These are phyloP conservation scores for Fusarium cyanostomum DNA, from an alignment of 2,329 filamentous ascomycete species.

Conservation along the genomic window DNA sequence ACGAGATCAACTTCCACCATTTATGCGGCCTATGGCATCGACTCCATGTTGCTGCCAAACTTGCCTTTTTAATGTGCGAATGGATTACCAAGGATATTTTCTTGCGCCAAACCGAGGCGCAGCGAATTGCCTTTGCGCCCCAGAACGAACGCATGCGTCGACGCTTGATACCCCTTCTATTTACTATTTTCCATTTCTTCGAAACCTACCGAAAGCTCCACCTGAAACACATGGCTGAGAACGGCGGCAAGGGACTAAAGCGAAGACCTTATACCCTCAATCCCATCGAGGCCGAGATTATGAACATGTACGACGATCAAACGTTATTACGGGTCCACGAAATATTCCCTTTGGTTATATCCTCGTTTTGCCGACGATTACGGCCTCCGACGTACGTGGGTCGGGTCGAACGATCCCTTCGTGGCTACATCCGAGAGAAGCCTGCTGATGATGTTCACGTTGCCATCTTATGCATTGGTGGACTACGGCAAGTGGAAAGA, in stretches of 20 bases:
- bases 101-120: conserved; percentile 63
- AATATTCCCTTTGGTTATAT: conserved; percentile 70
- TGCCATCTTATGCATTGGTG: conserved; percentile 68
- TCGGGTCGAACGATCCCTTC: conserved; percentile 67
- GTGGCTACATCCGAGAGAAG: conserved; percentile 70
- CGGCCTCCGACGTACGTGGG: conserved; percentile 73
- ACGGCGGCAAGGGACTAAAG: conserved; percentile 61
- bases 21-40: conserved; percentile 73
- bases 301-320: conserved; percentile 72
- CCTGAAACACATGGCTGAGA: conserved; percentile 63
- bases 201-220: conserved; percentile 70
- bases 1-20: conserved; percentile 65
- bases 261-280: conserved; percentile 67
- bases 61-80: conserved; percentile 69
- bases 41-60: conserved; percentile 70
- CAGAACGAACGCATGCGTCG: conserved; percentile 72
- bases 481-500: conserved; percentile 69
- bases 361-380: conserved; percentile 70
- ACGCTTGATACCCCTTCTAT: conserved; percentile 69
- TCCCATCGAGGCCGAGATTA: conserved; percentile 69
- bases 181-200: conserved; percentile 74
- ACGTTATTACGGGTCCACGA: conserved; percentile 71
- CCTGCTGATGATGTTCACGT: conserved; percentile 70
- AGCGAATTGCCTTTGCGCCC: conserved; percentile 66
- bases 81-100: conserved; percentile 74